A percentile compares a stretch with the other conserved stretches of the same genome.
Conservation (phyloP, 163 green algal genomes). For the Scenedesmus sp. region DNA sequence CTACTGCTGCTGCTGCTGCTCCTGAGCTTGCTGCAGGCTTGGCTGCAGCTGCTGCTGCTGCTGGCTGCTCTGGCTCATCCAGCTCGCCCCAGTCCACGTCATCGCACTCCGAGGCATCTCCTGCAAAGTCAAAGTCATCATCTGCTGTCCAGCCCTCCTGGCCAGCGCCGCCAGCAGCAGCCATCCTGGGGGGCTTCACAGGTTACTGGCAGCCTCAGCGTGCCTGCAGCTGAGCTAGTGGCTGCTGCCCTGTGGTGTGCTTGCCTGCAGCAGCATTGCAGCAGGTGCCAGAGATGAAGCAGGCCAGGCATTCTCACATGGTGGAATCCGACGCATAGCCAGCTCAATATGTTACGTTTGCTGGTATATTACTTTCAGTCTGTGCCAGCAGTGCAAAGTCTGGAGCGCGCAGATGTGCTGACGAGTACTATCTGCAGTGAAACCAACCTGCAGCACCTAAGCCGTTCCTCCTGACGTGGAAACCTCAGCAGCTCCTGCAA, state of each 20-base stretch:
- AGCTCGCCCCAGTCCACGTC: slow-evolving; percentile 25
- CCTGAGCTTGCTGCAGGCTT: slow-evolving; percentile 13
- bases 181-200: neutral
- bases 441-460: neutral
- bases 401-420: neutral
- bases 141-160: neutral
- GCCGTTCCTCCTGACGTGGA: neutral
- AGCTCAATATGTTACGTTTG: neutral
- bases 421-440: neutral
- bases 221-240: neutral
- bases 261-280: neutral
- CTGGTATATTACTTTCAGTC: neutral
- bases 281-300: neutral
- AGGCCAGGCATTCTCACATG: neutral
- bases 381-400: neutral
- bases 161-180: neutral
- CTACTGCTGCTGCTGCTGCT: neutral
- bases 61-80: slow-evolving; percentile 24
- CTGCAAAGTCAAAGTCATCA: slow-evolving; percentile 17
- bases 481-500: neutral
- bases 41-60: slow-evolving; percentile 23
- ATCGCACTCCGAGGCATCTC: slow-evolving; percentile 24
- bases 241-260: neutral
- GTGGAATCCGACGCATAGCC: neutral
- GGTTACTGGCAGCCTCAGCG: neutral